Base-by-base conservation (phyloP, 2,329 filamentous ascomycete genomes). In the Orbilia quercus region DNA sequence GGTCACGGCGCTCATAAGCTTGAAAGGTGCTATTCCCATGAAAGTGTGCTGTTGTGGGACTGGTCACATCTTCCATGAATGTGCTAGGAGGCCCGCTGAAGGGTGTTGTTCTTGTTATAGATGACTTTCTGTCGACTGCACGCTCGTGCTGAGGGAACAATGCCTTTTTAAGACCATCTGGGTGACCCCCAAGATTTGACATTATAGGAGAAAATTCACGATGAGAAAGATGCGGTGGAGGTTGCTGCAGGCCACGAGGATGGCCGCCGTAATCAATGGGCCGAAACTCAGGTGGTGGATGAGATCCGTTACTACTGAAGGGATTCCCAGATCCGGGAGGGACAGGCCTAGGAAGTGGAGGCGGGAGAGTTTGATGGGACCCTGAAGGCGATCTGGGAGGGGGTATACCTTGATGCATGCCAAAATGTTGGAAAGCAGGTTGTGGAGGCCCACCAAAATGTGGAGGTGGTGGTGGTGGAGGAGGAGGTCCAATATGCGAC, bases 161-260 rank as follows among this genome's bases (percentile, higher is more conserved):
- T 42, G 67, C 67, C 45, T 72, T 64, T 16, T 53, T 59, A 18
- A 72, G 53, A 0, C 51, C 59, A 36, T 72, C 67, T 14, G 60
- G 34, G 55, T 72, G 67, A 18, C 31, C 34, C 6, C 36, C 38
- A 40, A 55, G 31, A 23, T 47, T 64, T 40, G 67, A 72, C 53
- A 72, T 72, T 16, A 72, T 72, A n/a, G 67, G 67, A 47, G 67
- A 72, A 25, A 65, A 72, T 22, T 64, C 67, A 72, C 65, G 67
- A 2, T 54, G 34, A 36, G 60, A 38, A n/a, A 62, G 18, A 31
- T 44, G 25, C 7, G 57, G 66, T 23, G 40, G 25, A 16, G 66
- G 58, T 14, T 48, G 66, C 20, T 28, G 65, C 2, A 44, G 63
- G 5, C 67, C 67, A 40, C 67, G 67, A 71, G 66, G 50, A 31